phyloP scores from a whole-genome alignment of 495 filamentous ascomycete species.

The Podospora pseudoanserina region DNA sequence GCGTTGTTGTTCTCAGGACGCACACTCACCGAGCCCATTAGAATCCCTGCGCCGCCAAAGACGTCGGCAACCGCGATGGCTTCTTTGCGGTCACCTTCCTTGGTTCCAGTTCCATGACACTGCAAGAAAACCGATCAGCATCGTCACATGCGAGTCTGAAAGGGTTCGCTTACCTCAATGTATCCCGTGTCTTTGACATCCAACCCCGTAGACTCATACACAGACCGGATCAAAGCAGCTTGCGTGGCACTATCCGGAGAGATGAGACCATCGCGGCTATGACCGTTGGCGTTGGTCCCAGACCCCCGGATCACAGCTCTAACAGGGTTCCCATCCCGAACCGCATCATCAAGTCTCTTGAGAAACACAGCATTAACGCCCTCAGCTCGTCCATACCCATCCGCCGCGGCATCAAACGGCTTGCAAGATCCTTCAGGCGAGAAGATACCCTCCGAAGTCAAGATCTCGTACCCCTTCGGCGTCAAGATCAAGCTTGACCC shows the following conservation, averaged over 20 bases:
- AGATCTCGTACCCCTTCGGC: slow-evolving; percentile 4
- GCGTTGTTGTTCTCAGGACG: too few species aligned
- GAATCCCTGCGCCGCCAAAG: slow-evolving; percentile 9
- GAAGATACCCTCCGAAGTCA: slow-evolving; percentile 11
- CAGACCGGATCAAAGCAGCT: slow-evolving; percentile 42
- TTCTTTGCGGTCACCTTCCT: neutral
- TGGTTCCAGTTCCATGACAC: slow-evolving; percentile 46
- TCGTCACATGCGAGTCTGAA: neutral
- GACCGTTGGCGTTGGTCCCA: slow-evolving; percentile 48
- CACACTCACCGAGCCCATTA: neutral
- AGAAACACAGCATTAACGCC: slow-evolving; percentile 38
- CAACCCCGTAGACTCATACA: slow-evolving; percentile 31
- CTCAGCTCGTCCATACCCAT: slow-evolving; percentile 57
- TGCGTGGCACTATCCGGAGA: slow-evolving; percentile 48
- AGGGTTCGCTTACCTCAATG: slow-evolving; percentile 4
- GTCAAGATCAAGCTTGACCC: slow-evolving; percentile 32
- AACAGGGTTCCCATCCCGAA: slow-evolving; percentile 47
- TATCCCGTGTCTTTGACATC: slow-evolving; percentile 13
- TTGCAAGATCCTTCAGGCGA: slow-evolving; percentile 31
- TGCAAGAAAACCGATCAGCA: slow-evolving; percentile 29
- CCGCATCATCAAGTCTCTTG: slow-evolving; percentile 51
- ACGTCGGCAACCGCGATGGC: slow-evolving; percentile 23
- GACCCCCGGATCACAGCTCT: slow-evolving; percentile 52
- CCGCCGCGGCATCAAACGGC: slow-evolving; percentile 32
- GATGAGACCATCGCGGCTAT: slow-evolving; percentile 40